Evolutionary conservation across 768 basidiomycete genomes (phyloP).

Genomic region (Mycena metata): DNA sequence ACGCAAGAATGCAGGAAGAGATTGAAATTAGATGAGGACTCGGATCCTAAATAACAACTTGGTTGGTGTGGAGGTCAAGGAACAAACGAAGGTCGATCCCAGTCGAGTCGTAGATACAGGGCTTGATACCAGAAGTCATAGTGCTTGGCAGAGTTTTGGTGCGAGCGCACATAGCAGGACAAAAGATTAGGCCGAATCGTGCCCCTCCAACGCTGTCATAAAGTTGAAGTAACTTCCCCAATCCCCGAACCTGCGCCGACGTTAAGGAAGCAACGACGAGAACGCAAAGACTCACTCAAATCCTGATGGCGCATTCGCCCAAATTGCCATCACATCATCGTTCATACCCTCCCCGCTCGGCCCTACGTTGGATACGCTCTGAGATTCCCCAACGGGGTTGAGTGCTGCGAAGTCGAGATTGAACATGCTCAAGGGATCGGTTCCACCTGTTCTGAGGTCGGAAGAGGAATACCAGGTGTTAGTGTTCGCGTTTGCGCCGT

Average conservation of each 20-base stretch:
- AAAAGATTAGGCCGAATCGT: too few relatives aligned
- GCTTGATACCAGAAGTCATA: too few relatives aligned
- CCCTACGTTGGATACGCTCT: background rate
- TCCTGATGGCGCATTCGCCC: constrained; percentile 28
- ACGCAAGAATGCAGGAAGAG: too few relatives aligned
- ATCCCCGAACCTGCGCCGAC: constrained; percentile 7
- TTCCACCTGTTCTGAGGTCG: constrained; percentile 9
- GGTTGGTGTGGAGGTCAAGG: too few relatives aligned
- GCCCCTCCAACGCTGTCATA: constrained; percentile 27
- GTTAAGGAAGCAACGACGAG: background rate
- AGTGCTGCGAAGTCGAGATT: background rate
- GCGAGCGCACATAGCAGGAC: too few relatives aligned
- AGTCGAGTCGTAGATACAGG: too few relatives aligned
- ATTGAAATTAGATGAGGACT: too few relatives aligned
- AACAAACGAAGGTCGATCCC: too few relatives aligned
- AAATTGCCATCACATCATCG: constrained; percentile 21
- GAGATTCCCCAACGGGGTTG: background rate
- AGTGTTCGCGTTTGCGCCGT: background rate
- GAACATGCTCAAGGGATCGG: background rate
- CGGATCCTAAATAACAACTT: too few relatives aligned
- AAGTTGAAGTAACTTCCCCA: constrained; percentile 29
- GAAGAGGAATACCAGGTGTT: constrained; percentile 29
- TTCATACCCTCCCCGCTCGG: background rate
- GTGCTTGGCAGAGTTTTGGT: too few relatives aligned
- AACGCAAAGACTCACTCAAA: constrained; percentile 22